Evolutionary conservation across 2,329 filamentous ascomycete genomes (phyloP).

Genomic region (Diaporthe eres): DNA sequence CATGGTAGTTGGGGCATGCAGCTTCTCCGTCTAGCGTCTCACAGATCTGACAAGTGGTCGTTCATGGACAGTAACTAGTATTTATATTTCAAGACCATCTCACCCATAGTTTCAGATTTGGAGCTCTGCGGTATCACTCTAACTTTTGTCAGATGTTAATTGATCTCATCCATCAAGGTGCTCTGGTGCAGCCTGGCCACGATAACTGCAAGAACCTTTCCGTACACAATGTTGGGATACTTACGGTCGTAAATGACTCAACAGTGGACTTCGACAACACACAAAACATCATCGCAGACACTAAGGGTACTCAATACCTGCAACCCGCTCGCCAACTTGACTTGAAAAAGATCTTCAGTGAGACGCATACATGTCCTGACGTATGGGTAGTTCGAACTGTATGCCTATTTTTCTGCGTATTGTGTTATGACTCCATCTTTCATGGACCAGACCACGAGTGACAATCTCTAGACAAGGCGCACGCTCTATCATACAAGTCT

Average conservation of each 20-base stretch:
- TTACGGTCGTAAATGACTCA: too few species aligned
- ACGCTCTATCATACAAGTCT: constrained; percentile 22
- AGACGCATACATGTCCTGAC: background rate
- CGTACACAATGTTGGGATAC: too few species aligned
- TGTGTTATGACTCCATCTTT: background rate
- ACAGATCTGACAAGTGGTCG: background rate
- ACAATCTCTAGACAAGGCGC: background rate
- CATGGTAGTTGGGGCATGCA: too few species aligned
- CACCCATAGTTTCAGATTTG: background rate
- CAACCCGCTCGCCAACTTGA: background rate
- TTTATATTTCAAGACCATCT: background rate
- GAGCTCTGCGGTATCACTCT: background rate
- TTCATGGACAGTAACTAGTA: background rate
- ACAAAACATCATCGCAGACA: background rate
- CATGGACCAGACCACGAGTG: background rate
- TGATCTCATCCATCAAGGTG: background rate
- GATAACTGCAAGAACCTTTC: background rate
- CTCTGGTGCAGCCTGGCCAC: background rate
- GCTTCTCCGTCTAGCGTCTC: background rate
- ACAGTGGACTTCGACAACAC: background rate
- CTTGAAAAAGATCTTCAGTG: background rate
- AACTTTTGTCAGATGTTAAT: background rate
- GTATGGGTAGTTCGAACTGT: background rate
- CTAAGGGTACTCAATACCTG: background rate
- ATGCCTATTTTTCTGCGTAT: constrained; percentile 43